These are phyloP conservation scores for Schoenoplectus tabernaemontani DNA, from an alignment of 202 grass and related monocot genomes.

Conservation along the genomic window DNA sequence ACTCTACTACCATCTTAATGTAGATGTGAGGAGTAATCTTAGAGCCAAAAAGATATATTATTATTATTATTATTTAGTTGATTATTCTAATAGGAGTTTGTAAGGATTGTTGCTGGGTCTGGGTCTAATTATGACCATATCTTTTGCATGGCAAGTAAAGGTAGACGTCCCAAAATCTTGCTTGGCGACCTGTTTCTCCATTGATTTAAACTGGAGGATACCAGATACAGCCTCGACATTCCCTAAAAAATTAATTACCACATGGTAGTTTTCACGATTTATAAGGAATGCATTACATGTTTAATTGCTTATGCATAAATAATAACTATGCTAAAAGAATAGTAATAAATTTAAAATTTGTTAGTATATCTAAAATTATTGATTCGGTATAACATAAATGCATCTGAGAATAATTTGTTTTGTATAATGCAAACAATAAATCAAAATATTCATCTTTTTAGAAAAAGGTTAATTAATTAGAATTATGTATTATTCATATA, in stretches of 20 bases:
- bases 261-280: not conserved
- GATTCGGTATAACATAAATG: too few relatives aligned
- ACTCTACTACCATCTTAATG: not conserved
- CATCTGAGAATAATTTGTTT: too few relatives aligned
- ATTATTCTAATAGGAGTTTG: not conserved
- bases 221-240: not conserved
- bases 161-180: not conserved
- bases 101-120: not conserved
- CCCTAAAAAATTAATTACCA: not conserved
- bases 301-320: not conserved
- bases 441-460: too few relatives aligned
- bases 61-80: not conserved
- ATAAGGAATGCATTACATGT: not conserved
- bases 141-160: conserved; percentile 13
- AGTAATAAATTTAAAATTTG: not conserved
- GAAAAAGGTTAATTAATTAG: too few relatives aligned
- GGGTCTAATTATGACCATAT: conserved; percentile 2
- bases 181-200: not conserved
- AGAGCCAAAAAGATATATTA: not conserved
- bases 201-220: not conserved
- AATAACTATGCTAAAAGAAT: not conserved
- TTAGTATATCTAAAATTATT: too few relatives aligned
- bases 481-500: too few relatives aligned
- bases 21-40: not conserved
- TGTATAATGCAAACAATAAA: too few relatives aligned